Base-by-base conservation (phyloP, 176 grass and related monocot genomes). In the Metroxylon sagu region DNA sequence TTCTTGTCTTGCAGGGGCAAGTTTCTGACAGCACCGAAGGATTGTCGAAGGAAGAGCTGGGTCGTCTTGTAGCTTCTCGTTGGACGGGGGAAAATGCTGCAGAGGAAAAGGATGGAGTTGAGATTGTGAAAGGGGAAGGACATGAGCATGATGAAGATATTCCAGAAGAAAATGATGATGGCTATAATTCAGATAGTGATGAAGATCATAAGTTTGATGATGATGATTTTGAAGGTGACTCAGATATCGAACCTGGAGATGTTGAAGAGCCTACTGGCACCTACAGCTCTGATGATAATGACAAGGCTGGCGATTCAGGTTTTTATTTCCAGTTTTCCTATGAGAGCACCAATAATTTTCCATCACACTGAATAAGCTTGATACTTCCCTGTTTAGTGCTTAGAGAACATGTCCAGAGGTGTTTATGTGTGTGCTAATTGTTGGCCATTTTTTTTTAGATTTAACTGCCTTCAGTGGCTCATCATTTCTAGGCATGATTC, bases 401-500 rank as follows among this genome's bases (percentile, higher is more conserved):
- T 43, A 3, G 35, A 43, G 12, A 43, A 43, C 35, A 39, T 43
- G 35, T 43, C 10, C 35, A 4, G 52, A 25, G 4, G 28, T n/a
- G 16, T 56, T 30, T 68, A 28, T 30, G 50, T n/a, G 19, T 35
- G 16, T 19, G 48, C 26, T 50, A 59, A 18, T 26, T 19, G 25
- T 72, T 29, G 49, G 58, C 5, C 59, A 69, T 77, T 19, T 71
- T 82, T 56, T 56, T 71, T 53, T 55, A 75, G 80, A 75, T 80
- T 73, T 79, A 60, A 80, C 78, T 83, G 56, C 73, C 25, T 67
- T 66, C 4, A 78, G 54, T 48, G 43, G 82, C 59, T 14, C 63
- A 61, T 84, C 92, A n/a, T 98, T 75, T 87, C 35, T 98, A 62
- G 93, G 81, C 39, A 98, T 89, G 65, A 92, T 98, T 81, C 84